Evolutionary conservation across 495 filamentous ascomycete genomes (phyloP).

Genomic region (Xylaria venustula): DNA sequence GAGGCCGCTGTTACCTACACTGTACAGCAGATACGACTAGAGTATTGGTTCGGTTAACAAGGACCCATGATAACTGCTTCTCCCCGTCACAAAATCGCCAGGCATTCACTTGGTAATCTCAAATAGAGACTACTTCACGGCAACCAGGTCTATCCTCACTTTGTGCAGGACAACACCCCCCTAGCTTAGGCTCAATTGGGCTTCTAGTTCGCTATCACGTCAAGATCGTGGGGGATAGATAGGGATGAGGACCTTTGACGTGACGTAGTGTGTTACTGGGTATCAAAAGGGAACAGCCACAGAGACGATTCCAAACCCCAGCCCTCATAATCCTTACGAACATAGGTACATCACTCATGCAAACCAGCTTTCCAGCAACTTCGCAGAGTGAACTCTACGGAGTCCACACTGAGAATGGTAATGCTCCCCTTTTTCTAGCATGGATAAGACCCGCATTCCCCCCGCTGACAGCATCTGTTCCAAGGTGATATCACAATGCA

Average conservation of each 20-base stretch:
- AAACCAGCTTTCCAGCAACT: neutral
- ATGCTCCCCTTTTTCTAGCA: conserved; percentile 3
- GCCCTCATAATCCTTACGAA: neutral
- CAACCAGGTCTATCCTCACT: too few relatives aligned
- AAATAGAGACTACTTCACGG: neutral
- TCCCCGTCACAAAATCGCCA: conserved; percentile 1
- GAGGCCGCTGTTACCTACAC: neutral
- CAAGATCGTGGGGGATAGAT: neutral
- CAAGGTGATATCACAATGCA: neutral
- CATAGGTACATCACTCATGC: neutral
- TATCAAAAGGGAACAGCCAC: neutral
- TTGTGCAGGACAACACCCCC: too few relatives aligned
- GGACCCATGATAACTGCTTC: conserved; percentile 1
- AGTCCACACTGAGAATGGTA: neutral
- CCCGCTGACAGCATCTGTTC: neutral
- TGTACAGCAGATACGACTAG: neutral
- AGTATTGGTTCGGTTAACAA: conserved; percentile 6
- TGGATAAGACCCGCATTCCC: neutral
- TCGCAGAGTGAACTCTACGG: too few relatives aligned
- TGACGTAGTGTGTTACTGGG: too few relatives aligned
- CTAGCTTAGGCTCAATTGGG: too few relatives aligned
- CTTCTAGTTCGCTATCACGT: neutral
- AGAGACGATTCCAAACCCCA: neutral
- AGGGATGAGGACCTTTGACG: too few relatives aligned
- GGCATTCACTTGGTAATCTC: neutral